Conservation (phyloP, 1,139 yeast genomes). For the Geotrichum fermentans region DNA sequence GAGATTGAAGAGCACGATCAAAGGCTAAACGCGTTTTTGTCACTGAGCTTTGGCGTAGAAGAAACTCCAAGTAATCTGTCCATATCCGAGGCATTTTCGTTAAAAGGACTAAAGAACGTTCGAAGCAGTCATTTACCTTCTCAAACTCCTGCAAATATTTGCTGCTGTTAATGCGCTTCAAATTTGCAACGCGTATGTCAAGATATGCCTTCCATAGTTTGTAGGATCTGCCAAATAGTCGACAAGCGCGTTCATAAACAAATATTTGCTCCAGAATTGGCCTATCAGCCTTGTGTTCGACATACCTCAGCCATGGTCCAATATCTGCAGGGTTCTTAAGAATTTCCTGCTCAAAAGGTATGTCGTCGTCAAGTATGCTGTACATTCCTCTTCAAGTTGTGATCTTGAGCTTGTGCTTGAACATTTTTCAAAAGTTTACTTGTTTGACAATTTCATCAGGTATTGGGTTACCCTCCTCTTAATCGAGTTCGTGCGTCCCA, state of each 20-base stretch:
- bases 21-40: slow-evolving; percentile 47
- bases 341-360: slow-evolving; percentile 47
- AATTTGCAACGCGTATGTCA: slow-evolving; percentile 39
- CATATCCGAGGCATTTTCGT: slow-evolving; percentile 51
- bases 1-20: slow-evolving; percentile 48
- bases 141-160: slow-evolving; percentile 35
- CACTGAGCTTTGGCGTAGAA: slow-evolving; percentile 41
- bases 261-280: slow-evolving; percentile 40
- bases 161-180: slow-evolving; percentile 36
- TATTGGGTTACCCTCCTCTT: slow-evolving; percentile 15
- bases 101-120: slow-evolving; percentile 45
- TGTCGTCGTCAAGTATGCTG: slow-evolving; percentile 34
- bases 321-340: slow-evolving; percentile 44
- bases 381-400: neutral
- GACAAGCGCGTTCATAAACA: slow-evolving; percentile 53
- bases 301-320: slow-evolving; percentile 53
- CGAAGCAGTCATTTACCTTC: slow-evolving; percentile 45
- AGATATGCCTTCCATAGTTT: slow-evolving; percentile 57
- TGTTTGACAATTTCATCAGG: too few species aligned
- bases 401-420: too few species aligned
- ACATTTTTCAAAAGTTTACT: neutral
- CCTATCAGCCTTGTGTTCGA: slow-evolving; percentile 39
- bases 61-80: slow-evolving; percentile 50
- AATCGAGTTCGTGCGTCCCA: slow-evolving; percentile 4
- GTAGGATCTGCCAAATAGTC: slow-evolving; percentile 45